phyloP scores from a whole-genome alignment of 139 green algal species.

The Picocystis salinarum region DNA sequence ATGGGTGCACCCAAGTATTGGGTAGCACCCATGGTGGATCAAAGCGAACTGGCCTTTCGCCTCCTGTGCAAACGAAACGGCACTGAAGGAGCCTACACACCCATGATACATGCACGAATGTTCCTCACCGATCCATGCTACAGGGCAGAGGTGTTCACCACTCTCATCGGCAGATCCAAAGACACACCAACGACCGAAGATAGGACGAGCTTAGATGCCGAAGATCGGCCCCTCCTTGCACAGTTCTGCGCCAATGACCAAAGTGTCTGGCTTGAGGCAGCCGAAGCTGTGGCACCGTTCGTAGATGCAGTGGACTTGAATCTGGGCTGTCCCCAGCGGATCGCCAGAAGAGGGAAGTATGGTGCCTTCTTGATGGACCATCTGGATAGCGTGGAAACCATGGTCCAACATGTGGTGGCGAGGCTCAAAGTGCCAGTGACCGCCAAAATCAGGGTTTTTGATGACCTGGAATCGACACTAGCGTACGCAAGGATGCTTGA shows the following conservation, averaged over 20 bases:
- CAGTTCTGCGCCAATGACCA: conserved; percentile 98
- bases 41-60: conserved; percentile 88
- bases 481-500: conserved; percentile 85
- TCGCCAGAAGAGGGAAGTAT: conserved; percentile 48
- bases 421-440: conserved; percentile 15
- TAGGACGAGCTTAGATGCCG: conserved; percentile 43
- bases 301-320: conserved; percentile 91
- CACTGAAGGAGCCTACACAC: conserved; percentile 78
- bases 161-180: no score
- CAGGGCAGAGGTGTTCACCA: conserved; percentile 69
- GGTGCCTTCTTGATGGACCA: conserved; percentile 85
- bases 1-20: conserved; percentile 53
- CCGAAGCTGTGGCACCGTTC: conserved; percentile 33
- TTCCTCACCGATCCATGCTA: conserved; percentile 59
- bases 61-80: conserved; percentile 72
- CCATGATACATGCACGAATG: conserved; percentile 87
- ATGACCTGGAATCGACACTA: conserved; percentile 55
- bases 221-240: conserved; percentile 59
- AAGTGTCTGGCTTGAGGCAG: conserved; percentile 53
- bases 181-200: no score
- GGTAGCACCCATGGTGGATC: conserved; percentile 92
- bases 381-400: conserved; percentile 30
- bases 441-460: conserved; percentile 69
- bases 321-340: conserved; percentile 86
- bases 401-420: conserved; percentile 28